phyloP scores from a whole-genome alignment of 1,284 basidiomycete genomes.

The Pseudomicrostroma phylloplanum region DNA sequence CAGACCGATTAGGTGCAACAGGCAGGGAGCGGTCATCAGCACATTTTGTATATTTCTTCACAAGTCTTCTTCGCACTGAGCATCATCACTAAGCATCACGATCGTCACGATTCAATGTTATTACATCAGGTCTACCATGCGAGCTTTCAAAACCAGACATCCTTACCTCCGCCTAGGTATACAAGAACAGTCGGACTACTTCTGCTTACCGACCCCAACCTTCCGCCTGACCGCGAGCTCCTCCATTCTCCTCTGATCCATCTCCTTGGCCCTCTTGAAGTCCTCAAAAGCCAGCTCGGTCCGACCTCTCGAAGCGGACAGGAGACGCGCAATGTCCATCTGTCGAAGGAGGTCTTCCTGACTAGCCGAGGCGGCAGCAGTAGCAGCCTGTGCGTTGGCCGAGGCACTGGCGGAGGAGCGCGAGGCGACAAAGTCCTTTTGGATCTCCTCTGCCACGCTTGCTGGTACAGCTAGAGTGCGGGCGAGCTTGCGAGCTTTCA shows the following conservation, averaged over 20 bases:
- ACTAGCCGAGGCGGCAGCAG: neutral
- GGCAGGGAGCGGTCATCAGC: too few relatives aligned
- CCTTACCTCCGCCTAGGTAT: too few relatives aligned
- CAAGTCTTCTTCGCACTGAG: too few relatives aligned
- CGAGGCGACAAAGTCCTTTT: neutral
- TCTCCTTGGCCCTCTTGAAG: neutral
- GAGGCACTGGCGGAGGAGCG: neutral
- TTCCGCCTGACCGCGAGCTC: neutral
- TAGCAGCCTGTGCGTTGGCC: neutral
- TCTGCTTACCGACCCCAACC: neutral
- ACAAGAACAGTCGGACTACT: too few relatives aligned
- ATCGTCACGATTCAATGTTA: too few relatives aligned
- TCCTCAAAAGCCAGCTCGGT: conserved; percentile 1
- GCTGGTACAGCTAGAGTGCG: neutral
- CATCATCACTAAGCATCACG: too few relatives aligned
- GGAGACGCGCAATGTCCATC: conserved; percentile 2
- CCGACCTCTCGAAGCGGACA: neutral
- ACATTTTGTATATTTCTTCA: too few relatives aligned
- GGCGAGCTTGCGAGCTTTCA: neutral
- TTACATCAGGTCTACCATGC: too few relatives aligned
- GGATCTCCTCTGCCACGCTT: neutral
- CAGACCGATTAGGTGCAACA: too few relatives aligned
- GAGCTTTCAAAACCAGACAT: too few relatives aligned
- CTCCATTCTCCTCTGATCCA: conserved; percentile 1
- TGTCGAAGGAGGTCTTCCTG: conserved; percentile 1